Base-by-base conservation (phyloP, 176 grass and related monocot species). In the Zoysia pacifica region DNA sequence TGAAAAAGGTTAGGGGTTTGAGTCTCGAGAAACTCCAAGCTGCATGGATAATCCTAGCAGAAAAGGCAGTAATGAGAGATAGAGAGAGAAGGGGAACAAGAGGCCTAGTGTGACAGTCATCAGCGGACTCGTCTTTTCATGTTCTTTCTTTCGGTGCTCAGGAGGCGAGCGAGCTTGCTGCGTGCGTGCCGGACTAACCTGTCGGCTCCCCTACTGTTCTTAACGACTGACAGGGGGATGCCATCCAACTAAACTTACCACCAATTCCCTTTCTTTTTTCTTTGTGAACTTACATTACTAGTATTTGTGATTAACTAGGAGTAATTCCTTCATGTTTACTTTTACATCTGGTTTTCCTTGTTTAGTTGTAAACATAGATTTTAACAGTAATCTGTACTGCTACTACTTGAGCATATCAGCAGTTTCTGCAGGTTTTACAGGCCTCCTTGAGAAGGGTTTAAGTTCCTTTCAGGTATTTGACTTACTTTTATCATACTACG, bases 101-200 rank as follows among this genome's bases (percentile, higher is more conserved):
- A 84, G 46, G 55, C 86, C 81, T 79, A 11, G 65, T 89, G 82
- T 85, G 87, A 67, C 28, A 82, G 56, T 76, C 87, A 72, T 81
- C 65, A 59, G 9, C 40, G 1, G 5, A 39, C 40, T 18, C 82
- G 50, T 66, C 87, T 89, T 89, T 89, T 85, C 65, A 81, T 10
- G 1, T 58, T 69, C 10, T 35, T 67, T 73, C 71, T 81, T 84
- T 81, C 76, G 86, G 70, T 84, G 64, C 81, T 79, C 75, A 53
- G 62, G 80, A 65, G 74, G 74, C 68, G 59, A 48, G 76, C 86
- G 81, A 56, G 76, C 76, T 19, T 80, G 86, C 80, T 59, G 59
- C 86, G 81, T 64, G 76, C 76, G 37, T 80, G 86, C 80, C 67
- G 59, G 79, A 51, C 76, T 43, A 20, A 18, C 48, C 66, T 87